Percentiles rank a stretch among this genome's conserved stretches.
phyloP scores from a whole-genome alignment of 2,329 filamentous ascomycete species.

The Fusarium musae region DNA sequence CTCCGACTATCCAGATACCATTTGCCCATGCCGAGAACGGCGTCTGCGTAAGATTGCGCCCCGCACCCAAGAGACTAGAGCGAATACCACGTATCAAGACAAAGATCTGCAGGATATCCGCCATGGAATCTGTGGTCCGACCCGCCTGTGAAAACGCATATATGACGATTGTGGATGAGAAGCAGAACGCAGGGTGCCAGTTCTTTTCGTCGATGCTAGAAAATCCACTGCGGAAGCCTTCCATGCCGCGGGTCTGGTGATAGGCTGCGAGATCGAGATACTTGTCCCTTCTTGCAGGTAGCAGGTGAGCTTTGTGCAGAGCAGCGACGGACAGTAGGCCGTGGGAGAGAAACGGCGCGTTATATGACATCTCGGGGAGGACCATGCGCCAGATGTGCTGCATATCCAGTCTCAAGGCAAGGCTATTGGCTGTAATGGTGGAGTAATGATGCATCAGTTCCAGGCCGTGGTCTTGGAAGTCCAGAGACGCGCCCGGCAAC shows the following conservation, averaged over 20 bases:
- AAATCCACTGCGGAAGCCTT: neutral
- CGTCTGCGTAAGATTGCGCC: neutral
- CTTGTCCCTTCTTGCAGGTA: accelerated
- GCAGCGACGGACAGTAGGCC: accelerated
- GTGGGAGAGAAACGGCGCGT: neutral
- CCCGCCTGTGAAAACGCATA: neutral
- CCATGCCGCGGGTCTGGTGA: neutral
- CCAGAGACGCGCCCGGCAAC: neutral
- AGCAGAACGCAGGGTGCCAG: neutral
- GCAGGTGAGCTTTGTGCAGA: accelerated
- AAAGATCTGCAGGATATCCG: neutral
- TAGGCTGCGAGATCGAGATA: neutral
- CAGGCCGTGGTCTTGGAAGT: neutral
- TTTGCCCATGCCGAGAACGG: neutral
- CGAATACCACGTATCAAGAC: neutral
- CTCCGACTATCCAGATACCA: neutral
- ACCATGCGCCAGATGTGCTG: neutral
- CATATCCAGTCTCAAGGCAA: neutral
- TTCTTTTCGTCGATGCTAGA: accelerated
- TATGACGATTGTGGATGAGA: neutral
- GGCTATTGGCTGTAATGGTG: neutral
- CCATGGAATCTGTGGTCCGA: neutral
- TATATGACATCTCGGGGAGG: neutral
- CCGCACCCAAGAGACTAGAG: neutral
- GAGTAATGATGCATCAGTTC: neutral